A percentile compares a stretch with the other conserved stretches of the same genome.
Evolutionary conservation across 2,329 filamentous ascomycete species (phyloP).

Genomic region (Calonectria hongkongensis): DNA sequence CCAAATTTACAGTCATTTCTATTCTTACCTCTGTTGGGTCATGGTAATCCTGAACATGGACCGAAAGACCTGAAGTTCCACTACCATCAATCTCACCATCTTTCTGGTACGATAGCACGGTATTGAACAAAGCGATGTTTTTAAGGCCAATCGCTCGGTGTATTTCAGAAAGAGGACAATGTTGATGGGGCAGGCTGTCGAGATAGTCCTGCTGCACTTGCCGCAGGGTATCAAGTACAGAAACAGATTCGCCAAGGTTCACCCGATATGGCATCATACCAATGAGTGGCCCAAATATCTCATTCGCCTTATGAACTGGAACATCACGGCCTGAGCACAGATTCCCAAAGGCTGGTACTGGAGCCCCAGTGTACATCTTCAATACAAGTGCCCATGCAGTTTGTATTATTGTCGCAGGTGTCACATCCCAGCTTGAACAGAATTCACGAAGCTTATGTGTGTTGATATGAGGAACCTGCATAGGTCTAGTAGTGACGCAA

Average conservation of each 20-base stretch:
- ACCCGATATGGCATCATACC: conserved; percentile 1
- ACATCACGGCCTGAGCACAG: background rate
- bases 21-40: background rate
- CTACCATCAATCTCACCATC: background rate
- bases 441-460: background rate
- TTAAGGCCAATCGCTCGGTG: background rate
- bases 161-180: background rate
- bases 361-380: background rate
- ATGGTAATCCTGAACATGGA: background rate
- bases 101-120: background rate
- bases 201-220: conserved; percentile 2
- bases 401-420: background rate
- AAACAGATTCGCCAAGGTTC: background rate
- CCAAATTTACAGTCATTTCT: background rate
- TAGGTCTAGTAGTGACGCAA: background rate
- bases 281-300: conserved; percentile 7
- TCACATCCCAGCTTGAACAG: conserved; percentile 16
- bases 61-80: background rate
- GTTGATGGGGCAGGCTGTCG: background rate
- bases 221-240: background rate
- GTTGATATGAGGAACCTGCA: background rate
- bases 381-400: conserved; percentile 12
- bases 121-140: background rate
- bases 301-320: background rate
- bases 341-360: conserved; percentile 4